A percentile compares a stretch with the other conserved stretches of the same genome.
Conservation (phyloP, 805 yeast genomes). For the Maudiozyma saulgeensis region DNA sequence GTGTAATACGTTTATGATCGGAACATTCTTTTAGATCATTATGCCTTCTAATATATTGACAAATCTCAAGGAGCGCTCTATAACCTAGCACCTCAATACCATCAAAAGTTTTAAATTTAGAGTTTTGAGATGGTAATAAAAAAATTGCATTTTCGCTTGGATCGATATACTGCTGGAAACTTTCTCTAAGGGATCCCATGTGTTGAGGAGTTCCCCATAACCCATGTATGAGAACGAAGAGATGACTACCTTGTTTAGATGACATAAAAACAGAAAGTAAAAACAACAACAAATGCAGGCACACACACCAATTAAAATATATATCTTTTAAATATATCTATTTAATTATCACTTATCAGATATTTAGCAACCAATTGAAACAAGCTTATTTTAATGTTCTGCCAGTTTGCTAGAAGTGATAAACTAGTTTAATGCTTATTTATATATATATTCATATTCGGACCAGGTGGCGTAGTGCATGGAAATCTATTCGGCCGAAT, state of each 20-base stretch:
- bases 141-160: conserved; percentile 35
- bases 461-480: too few species aligned
- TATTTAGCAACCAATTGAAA: too few species aligned
- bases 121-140: conserved; percentile 50
- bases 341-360: too few species aligned
- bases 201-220: conserved; percentile 63
- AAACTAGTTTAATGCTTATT: neutral
- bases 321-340: too few species aligned
- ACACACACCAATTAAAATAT: too few species aligned
- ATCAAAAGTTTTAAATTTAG: conserved; percentile 72
- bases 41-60: conserved; percentile 32
- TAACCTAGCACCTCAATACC: conserved; percentile 71
- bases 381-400: too few species aligned
- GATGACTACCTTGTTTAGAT: conserved; percentile 32
- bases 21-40: conserved; percentile 10
- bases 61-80: conserved; percentile 58
- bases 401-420: too few species aligned
- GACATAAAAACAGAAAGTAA: neutral
- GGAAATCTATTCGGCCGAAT: neutral
- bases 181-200: conserved; percentile 38
- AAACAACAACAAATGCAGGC: neutral
- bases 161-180: conserved; percentile 31
- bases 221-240: conserved; percentile 72
- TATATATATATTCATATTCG: neutral
- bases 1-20: conserved; percentile 14